Base-by-base conservation (phyloP, 1,139 yeast species). In the Arxiozyma bovina region DNA sequence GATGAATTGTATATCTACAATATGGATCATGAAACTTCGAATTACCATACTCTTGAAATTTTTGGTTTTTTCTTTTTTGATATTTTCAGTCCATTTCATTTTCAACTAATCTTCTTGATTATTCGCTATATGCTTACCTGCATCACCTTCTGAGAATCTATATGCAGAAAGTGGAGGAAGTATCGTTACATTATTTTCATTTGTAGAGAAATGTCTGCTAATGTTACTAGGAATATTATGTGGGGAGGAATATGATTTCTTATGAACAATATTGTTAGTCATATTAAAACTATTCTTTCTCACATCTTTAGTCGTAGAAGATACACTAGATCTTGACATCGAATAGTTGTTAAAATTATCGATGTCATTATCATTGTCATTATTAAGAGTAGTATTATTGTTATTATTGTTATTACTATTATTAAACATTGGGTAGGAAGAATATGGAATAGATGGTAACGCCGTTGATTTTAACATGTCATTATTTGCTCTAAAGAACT, bases 351-450 rank as follows among this genome's bases (percentile, higher is more conserved):
- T 45, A 3, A 40, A 40, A 45, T 34, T 22, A 30, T 40, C 48
- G 8, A 17, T 22, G 25, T 34, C 30, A 17, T 25, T 44, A n/a
- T 25, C 21, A 25, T 11, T 44, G 2, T 21, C 22, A 45, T 4
- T 30, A 12, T 45, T 45, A 30, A 2, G 6, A 30, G 3, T 34
- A 20, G 21, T 34, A 20, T 27, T 45, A 45, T n/a, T 27, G 15
- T 7, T 25, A 18, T 30, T 45, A 45, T 17, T 45, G 30, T 2
- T 43, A 43, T 27, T 43, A 43, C 17, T 43, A 15, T 9, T 23
- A 44, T 45, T 20, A 22, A 40, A 45, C 22, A 45, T 30, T 15
- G 53, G 53, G 25, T 48, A 51, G 2, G 52, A 42, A 15, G 53
- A 27, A 44, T 45, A 47, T 30, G 50, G 53, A 21, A 42, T 21